A percentile compares a stretch with the other conserved stretches of the same genome.
These are phyloP conservation scores for Emericellopsis cladophorae DNA, from an alignment of 2,329 filamentous ascomycete genomes.

Conservation along the genomic window DNA sequence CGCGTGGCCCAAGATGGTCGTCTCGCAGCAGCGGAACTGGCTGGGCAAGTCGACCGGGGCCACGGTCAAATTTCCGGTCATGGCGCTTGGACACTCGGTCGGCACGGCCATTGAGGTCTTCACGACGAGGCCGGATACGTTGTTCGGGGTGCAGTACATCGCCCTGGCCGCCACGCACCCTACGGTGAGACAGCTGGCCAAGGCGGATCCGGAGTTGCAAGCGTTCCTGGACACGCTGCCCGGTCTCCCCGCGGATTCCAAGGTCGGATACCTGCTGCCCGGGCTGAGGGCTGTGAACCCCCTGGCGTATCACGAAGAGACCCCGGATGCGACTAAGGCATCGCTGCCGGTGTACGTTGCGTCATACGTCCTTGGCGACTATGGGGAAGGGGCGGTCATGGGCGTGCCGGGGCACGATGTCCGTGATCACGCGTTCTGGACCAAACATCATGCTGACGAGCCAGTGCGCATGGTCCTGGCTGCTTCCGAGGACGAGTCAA, in stretches of 20 bases:
- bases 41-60: constrained; percentile 68
- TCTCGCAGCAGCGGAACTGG: constrained; percentile 81
- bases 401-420: constrained; percentile 78
- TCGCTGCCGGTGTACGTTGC: constrained; percentile 67
- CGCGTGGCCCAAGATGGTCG: constrained; percentile 71
- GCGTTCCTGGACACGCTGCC: constrained; percentile 55
- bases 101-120: constrained; percentile 54
- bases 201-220: constrained; percentile 46
- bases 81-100: constrained; percentile 24
- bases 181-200: constrained; percentile 48
- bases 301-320: constrained; percentile 40
- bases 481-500: constrained; percentile 33
- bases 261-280: constrained; percentile 55
- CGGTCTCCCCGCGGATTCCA: constrained; percentile 39
- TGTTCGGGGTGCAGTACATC: constrained; percentile 79
- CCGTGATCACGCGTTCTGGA: constrained; percentile 72
- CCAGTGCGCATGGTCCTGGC: constrained; percentile 53
- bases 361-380: constrained; percentile 74
- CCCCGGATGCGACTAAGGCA: constrained; percentile 36
- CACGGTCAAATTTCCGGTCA: constrained; percentile 56
- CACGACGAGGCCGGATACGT: constrained; percentile 73
- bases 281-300: constrained; percentile 53
- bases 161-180: constrained; percentile 66
- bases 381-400: constrained; percentile 83
- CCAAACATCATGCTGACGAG: constrained; percentile 47